Evolutionary conservation across 768 basidiomycete genomes (phyloP).

Genomic region (Podaxis carcinomalis): DNA sequence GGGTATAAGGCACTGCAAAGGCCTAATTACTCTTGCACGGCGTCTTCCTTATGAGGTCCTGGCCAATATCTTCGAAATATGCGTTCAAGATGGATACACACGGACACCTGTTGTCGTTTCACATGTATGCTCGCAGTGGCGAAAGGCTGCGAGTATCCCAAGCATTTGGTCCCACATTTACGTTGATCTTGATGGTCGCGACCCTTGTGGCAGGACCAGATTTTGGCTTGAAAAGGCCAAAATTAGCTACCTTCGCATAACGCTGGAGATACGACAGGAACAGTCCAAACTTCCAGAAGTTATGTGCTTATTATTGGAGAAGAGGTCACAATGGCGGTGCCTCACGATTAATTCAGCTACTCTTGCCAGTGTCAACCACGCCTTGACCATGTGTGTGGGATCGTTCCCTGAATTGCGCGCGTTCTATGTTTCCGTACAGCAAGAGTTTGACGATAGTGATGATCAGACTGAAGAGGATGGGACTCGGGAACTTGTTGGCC

Average conservation of each 20-base stretch:
- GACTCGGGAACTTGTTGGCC: conserved; percentile 19
- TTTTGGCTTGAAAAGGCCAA: conserved; percentile 50
- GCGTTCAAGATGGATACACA: conserved; percentile 47
- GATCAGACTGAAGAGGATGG: conserved; percentile 16
- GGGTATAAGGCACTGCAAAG: conserved; percentile 39
- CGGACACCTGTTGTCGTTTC: conserved; percentile 51
- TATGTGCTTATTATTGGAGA: conserved; percentile 36
- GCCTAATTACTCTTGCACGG: conserved; percentile 51
- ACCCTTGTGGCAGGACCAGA: conserved; percentile 36
- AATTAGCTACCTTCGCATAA: conserved; percentile 39
- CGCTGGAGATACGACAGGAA: conserved; percentile 33
- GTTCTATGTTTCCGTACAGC: conserved; percentile 26
- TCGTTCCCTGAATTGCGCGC: conserved; percentile 31
- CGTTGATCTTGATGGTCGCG: conserved; percentile 40
- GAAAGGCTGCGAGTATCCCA: conserved; percentile 46
- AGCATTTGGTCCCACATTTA: conserved; percentile 56
- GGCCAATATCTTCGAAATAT: conserved; percentile 48
- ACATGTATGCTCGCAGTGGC: conserved; percentile 58
- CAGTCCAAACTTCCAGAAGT: conserved; percentile 26
- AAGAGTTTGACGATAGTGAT: conserved; percentile 22
- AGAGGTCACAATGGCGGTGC: conserved; percentile 38
- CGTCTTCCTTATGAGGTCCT: conserved; percentile 53
- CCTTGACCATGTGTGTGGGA: conserved; percentile 32
- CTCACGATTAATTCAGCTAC: conserved; percentile 36
- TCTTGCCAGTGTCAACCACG: conserved; percentile 31